Conservation (phyloP, 371 early-diverging fungal species). For the Mortierella sp. region DNA sequence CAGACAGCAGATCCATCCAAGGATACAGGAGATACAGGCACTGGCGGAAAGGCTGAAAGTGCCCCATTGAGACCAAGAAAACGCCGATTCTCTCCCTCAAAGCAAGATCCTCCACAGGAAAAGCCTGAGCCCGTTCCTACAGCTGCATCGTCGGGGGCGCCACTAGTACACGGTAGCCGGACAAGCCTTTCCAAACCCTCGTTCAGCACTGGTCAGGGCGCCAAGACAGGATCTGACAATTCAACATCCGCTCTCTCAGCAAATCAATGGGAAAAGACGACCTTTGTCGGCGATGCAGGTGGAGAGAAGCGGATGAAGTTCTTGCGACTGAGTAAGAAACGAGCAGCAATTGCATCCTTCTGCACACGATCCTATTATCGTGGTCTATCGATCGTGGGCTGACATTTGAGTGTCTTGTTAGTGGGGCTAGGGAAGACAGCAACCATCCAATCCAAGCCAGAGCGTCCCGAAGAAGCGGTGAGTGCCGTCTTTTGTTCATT, state of each 20-base stretch:
- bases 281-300: slow-evolving; percentile 32
- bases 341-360: too few species aligned
- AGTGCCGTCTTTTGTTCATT: too few species aligned
- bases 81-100: slow-evolving; percentile 18
- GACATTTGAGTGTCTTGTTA: too few species aligned
- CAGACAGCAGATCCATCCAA: not conserved
- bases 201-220: not conserved
- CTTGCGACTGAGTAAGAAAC: slow-evolving; percentile 23
- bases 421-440: slow-evolving; percentile 41
- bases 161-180: not conserved
- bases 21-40: too few species aligned
- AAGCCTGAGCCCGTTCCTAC: not conserved
- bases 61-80: slow-evolving; percentile 1
- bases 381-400: too few species aligned
- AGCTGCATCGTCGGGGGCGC: not conserved
- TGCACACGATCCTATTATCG: too few species aligned
- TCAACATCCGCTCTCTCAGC: slow-evolving; percentile 15
- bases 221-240: not conserved
- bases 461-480: slow-evolving; percentile 29
- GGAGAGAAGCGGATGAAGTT: slow-evolving; percentile 38
- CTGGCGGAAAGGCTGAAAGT: too few species aligned
- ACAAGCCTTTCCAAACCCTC: not conserved
- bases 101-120: not conserved
- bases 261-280: slow-evolving; percentile 42
- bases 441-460: slow-evolving; percentile 24